Evolutionary conservation across 352 stramenopile species (phyloP).

Genomic region (Globisporangium mamillatum): DNA sequence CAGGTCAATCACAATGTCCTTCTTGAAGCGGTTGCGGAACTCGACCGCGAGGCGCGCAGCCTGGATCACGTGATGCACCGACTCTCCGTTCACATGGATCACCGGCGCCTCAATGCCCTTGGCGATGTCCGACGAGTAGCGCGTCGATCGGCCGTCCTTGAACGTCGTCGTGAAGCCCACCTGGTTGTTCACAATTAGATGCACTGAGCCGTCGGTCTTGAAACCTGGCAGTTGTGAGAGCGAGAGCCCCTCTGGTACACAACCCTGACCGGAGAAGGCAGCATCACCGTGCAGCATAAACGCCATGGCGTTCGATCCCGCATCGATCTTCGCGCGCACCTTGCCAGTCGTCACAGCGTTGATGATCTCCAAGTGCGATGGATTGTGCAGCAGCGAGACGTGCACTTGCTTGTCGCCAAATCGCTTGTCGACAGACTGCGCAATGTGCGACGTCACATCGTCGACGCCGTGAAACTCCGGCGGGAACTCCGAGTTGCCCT

Average conservation of each 20-base stretch:
- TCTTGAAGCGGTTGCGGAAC: conserved; percentile 83
- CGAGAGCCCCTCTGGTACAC: conserved; percentile 71
- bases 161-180: conserved; percentile 89
- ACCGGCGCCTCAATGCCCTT: conserved; percentile 81
- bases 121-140: conserved; percentile 82
- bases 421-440: conserved; percentile 66
- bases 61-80: conserved; percentile 70
- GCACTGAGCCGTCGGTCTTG: conserved; percentile 69
- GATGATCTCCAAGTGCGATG: conserved; percentile 88
- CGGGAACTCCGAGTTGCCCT: conserved; percentile 70
- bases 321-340: conserved; percentile 79
- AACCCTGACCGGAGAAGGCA: conserved; percentile 84
- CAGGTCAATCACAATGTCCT: conserved; percentile 87
- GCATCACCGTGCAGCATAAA: conserved; percentile 87
- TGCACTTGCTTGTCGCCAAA: conserved; percentile 55
- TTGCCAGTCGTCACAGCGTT: conserved; percentile 84
- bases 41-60: conserved; percentile 69
- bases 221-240: conserved; percentile 82
- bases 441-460: conserved; percentile 87
- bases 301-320: conserved; percentile 59
- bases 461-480: conserved; percentile 58
- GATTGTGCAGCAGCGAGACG: conserved; percentile 86
- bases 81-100: conserved; percentile 89
- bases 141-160: conserved; percentile 72
- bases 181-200: conserved; percentile 90